Evolutionary conservation across 2,329 filamentous ascomycete species (phyloP).

Genomic region (Juglanconis oblonga): DNA sequence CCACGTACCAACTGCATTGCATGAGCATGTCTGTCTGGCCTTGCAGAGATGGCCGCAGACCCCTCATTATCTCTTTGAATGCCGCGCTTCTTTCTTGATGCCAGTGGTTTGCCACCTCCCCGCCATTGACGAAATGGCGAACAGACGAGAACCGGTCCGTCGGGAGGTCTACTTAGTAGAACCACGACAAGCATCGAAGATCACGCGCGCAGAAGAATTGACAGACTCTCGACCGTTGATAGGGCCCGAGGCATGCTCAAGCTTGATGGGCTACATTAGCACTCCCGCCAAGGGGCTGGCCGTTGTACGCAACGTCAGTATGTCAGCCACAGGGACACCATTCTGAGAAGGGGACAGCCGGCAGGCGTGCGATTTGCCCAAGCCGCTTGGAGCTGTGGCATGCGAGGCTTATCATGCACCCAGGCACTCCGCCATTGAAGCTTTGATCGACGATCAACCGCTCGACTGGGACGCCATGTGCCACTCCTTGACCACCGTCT

Average conservation of each 20-base stretch:
- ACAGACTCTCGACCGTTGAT: not conserved
- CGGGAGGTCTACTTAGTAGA: too few species aligned
- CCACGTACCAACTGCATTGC: slow-evolving; percentile 18
- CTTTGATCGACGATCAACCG: not conserved
- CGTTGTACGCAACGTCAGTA: not conserved
- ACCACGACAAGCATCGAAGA: not conserved
- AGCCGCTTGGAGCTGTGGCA: not conserved
- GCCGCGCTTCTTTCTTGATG: too few species aligned
- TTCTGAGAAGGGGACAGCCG: too few species aligned
- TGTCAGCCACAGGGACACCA: not conserved
- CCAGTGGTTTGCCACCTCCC: not conserved
- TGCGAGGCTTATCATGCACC: not conserved
- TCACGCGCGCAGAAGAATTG: not conserved
- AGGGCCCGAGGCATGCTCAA: not conserved
- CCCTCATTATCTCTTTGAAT: not conserved
- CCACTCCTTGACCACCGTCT: not conserved
- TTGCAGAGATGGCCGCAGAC: not conserved
- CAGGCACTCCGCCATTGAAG: not conserved
- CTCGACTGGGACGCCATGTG: not conserved
- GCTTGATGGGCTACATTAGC: not conserved
- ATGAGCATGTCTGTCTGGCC: slow-evolving; percentile 1
- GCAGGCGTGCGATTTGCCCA: not conserved
- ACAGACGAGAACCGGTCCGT: not conserved
- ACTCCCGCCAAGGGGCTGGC: not conserved
- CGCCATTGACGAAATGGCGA: not conserved